A percentile compares a stretch with the other conserved stretches of the same genome.
Evolutionary conservation across 305 asterid species (phyloP).

Genomic region (Solanum chacoense): DNA sequence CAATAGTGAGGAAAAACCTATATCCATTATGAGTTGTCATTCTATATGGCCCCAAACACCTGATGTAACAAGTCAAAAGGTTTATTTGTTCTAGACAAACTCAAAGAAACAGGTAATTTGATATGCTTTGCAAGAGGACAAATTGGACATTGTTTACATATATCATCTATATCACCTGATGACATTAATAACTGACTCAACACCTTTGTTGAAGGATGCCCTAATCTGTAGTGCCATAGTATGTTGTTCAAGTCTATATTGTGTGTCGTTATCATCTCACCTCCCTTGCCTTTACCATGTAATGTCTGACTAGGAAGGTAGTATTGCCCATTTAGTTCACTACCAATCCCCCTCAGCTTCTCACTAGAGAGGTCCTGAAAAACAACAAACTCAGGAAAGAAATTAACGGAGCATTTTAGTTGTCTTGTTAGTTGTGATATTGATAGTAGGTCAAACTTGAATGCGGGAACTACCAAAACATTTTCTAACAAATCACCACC

Average conservation of each 20-base stretch:
- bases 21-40: background rate
- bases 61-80: background rate
- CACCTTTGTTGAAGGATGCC: background rate
- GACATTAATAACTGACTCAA: too few relatives aligned
- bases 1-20: background rate
- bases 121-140: background rate
- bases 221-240: background rate
- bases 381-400: background rate
- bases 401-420: background rate
- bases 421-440: background rate
- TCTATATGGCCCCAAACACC: background rate
- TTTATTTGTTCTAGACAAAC: background rate
- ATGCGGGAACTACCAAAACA: background rate
- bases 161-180: background rate
- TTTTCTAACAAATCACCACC: background rate
- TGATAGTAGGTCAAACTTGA: background rate
- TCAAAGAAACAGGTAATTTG: background rate
- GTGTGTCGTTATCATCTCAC: background rate
- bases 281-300: background rate
- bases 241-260: background rate
- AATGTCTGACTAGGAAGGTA: background rate
- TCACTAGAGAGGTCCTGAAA: background rate
- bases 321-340: background rate
- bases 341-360: background rate
- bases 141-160: background rate